Evolutionary conservation across 179 eudicot species (phyloP).

Genomic region (Beta corolliflora): DNA sequence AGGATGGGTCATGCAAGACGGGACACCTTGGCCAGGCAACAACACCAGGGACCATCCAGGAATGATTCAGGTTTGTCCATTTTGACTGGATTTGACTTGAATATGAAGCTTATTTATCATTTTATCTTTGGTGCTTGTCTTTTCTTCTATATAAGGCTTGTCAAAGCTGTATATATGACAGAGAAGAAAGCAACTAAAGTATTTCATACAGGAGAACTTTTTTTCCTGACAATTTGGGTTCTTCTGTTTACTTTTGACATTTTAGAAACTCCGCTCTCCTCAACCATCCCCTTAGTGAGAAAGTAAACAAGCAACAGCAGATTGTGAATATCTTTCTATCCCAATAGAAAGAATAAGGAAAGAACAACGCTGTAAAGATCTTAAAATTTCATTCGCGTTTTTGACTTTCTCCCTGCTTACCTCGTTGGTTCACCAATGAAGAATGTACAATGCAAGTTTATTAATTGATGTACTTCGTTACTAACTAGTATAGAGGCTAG

Average conservation of each 20-base stretch:
- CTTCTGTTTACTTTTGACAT: background rate
- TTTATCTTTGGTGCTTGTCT: background rate
- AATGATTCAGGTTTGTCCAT: constrained; percentile 54
- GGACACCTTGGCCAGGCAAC: constrained; percentile 67
- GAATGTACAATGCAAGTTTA: background rate
- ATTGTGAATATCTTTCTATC: no score
- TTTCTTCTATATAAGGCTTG: background rate
- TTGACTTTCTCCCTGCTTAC: background rate
- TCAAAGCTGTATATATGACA: background rate
- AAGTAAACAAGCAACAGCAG: background rate
- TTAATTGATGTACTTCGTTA: background rate
- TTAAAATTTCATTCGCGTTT: background rate
- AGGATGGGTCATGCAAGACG: constrained; percentile 68
- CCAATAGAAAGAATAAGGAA: background rate
- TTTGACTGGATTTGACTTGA: background rate
- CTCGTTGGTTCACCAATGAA: background rate
- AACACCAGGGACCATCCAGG: constrained; percentile 65
- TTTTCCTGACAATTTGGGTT: background rate
- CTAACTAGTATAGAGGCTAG: background rate
- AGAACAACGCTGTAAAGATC: background rate
- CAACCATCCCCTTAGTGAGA: background rate
- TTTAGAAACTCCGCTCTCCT: background rate
- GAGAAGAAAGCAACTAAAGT: background rate
- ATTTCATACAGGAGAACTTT: background rate
- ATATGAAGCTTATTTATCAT: background rate